Conservation (phyloP, 352 stramenopile species). For the Pythium sukuiense region DNA sequence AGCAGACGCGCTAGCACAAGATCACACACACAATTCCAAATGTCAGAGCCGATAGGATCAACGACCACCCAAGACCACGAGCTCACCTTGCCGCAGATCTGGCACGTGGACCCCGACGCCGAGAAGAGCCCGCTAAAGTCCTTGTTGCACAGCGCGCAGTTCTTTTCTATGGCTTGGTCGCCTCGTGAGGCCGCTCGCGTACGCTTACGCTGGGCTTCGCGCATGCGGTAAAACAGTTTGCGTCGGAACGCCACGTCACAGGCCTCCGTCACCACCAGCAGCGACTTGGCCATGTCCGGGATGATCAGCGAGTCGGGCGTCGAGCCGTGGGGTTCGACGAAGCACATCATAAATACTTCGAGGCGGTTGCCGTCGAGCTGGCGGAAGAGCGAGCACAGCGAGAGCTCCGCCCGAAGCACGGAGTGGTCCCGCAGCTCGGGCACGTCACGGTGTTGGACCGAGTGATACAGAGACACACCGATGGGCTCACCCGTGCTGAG, state of each 20-base stretch:
- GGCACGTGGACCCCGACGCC: conserved; percentile 6
- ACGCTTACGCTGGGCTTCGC: conserved; percentile 17
- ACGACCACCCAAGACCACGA: background rate
- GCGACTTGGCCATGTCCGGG: conserved; percentile 32
- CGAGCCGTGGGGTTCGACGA: conserved; percentile 25
- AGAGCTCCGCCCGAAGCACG: conserved; percentile 32
- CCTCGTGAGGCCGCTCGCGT: background rate
- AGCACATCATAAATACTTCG: conserved; percentile 45
- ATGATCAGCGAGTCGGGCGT: conserved; percentile 28
- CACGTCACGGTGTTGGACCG: conserved; percentile 44
- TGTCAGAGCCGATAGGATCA: no score
- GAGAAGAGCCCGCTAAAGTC: conserved; percentile 4
- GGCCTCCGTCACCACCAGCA: conserved; percentile 22
- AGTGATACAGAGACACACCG: conserved; percentile 49
- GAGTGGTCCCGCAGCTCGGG: conserved; percentile 36
- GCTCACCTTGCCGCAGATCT: conserved; percentile 16
- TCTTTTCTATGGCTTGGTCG: background rate
- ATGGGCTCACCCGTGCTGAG: conserved; percentile 38
- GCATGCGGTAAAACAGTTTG: conserved; percentile 48
- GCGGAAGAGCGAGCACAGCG: conserved; percentile 40
- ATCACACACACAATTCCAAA: no score
- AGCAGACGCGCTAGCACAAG: conserved; percentile 12
- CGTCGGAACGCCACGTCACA: conserved; percentile 41
- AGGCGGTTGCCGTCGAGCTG: conserved; percentile 39
- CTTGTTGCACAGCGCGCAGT: conserved; percentile 14